Conservation (phyloP, 2,329 filamentous ascomycete genomes). For the Amauroascus niger region DNA sequence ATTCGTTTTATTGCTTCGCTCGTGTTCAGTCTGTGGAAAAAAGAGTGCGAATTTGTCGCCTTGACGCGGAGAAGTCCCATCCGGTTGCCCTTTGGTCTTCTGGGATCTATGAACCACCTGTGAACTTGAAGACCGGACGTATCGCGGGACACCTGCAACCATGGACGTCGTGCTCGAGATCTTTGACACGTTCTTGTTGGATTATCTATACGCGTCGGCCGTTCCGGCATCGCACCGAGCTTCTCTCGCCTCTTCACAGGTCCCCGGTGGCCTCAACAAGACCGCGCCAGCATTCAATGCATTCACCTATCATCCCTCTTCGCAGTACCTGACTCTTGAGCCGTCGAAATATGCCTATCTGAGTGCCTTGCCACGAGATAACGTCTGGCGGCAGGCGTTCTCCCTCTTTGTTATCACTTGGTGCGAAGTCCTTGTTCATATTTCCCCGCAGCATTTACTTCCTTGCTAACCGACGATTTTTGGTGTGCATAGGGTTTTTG, state of each 20-base stretch:
- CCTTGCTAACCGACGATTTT: no score
- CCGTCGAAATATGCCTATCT: conserved; percentile 68
- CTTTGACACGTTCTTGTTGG: conserved; percentile 70
- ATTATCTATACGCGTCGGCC: conserved; percentile 63
- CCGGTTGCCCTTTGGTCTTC: not conserved
- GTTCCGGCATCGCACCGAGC: conserved; percentile 46
- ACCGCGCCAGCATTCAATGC: conserved; percentile 45
- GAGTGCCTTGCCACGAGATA: conserved; percentile 68
- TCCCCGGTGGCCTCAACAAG: conserved; percentile 47
- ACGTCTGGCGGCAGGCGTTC: conserved; percentile 61
- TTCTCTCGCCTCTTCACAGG: conserved; percentile 42
- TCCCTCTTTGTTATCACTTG: conserved; percentile 79
- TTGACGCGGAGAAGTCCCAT: no score
- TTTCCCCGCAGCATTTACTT: not conserved
- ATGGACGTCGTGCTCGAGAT: conserved; percentile 93
- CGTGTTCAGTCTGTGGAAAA: no score
- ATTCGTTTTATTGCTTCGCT: no score
- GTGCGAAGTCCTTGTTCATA: conserved; percentile 48
- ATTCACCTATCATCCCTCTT: conserved; percentile 59
- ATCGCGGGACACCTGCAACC: conserved; percentile 13
- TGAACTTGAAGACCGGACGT: not conserved
- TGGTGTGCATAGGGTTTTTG: conserved; percentile 60
- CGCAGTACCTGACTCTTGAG: conserved; percentile 56
- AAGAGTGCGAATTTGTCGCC: no score
- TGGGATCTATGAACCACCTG: conserved; percentile 1